phyloP scores from a whole-genome alignment of 2,329 filamentous ascomycete genomes.

The Cytospora mali region DNA sequence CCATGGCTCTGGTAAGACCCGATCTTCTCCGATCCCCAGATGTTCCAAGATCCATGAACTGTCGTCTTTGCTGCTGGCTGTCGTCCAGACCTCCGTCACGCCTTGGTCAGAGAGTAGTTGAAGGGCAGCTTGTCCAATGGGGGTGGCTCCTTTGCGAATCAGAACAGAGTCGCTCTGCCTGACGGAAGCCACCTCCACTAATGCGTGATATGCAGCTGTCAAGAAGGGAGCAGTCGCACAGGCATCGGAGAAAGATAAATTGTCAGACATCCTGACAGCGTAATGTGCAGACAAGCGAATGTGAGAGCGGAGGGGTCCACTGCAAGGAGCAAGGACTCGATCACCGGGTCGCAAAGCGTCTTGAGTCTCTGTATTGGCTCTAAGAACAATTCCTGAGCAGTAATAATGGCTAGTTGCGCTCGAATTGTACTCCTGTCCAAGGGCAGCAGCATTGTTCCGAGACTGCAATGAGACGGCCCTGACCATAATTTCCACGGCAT shows the following conservation, averaged over 20 bases:
- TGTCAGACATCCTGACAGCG: background rate
- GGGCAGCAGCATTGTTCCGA: background rate
- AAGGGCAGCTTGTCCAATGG: background rate
- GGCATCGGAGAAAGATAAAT: background rate
- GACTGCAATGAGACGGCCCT: background rate
- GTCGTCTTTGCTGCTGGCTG: background rate
- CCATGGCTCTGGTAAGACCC: background rate
- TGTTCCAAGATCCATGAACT: background rate
- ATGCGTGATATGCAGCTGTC: background rate
- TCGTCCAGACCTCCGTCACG: background rate
- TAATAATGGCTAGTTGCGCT: background rate
- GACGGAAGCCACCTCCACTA: background rate
- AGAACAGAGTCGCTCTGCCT: no score
- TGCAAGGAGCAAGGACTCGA: background rate
- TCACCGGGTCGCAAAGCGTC: background rate
- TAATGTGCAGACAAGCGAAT: background rate
- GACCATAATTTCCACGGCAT: background rate
- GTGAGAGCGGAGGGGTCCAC: background rate
- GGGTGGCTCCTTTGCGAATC: background rate
- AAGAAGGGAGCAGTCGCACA: background rate
- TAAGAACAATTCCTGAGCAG: background rate
- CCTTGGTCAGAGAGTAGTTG: background rate
- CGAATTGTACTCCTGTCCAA: background rate
- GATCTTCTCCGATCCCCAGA: background rate
- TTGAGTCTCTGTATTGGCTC: background rate